Base-by-base conservation (phyloP, 1,139 yeast species). In the Saccharomycopsis crataegensis region DNA sequence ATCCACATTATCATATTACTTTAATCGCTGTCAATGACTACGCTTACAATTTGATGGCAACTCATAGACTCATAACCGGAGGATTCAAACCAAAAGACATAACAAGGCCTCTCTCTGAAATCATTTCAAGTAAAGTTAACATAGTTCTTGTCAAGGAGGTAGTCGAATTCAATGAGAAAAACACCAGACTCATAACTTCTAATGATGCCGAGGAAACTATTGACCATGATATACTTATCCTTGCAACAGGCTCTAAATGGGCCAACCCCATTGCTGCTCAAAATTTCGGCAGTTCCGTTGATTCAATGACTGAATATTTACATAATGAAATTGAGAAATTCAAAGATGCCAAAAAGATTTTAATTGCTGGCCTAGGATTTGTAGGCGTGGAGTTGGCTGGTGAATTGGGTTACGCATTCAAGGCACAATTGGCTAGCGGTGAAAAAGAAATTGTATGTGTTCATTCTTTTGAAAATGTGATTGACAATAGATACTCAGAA, bases 371-470 rank as follows among this genome's bases (percentile, higher is more conserved):
- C 16, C 61, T 59, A 7, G 64, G 63, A 11, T 53, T 57, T 38
- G 53, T 53, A 28, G 64, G 64, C 8, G 50, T 53, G 38, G 64
- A 61, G 49, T 43, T 61, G 14, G 58, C 57, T 14, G 64, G 64
- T 12, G 64, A 61, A 48, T 48, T 61, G 16, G 60, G 59, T 6
- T 34, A 49, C 47, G 43, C 33, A 5, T 61, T 52, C 50, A 38
- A 48, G 17, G 38, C 42, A 1, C 57, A 59, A 12, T 6, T 60
- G 8, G 42, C 46, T 8, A 8, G 9, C 6, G 56, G 56, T 8
- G 47, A 46, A 16, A 61, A 61, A 51, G 57, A 48, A n/a, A 12
- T 61, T 28, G 55, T 51, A n/a, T 2, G 60, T 31, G 49, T 60
- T 16, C 64, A 61, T 45, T 53, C 62, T 2, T 16, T 38, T 8